Evolutionary conservation across 768 basidiomycete genomes (phyloP).

Genomic region (Lenzites betulinus): DNA sequence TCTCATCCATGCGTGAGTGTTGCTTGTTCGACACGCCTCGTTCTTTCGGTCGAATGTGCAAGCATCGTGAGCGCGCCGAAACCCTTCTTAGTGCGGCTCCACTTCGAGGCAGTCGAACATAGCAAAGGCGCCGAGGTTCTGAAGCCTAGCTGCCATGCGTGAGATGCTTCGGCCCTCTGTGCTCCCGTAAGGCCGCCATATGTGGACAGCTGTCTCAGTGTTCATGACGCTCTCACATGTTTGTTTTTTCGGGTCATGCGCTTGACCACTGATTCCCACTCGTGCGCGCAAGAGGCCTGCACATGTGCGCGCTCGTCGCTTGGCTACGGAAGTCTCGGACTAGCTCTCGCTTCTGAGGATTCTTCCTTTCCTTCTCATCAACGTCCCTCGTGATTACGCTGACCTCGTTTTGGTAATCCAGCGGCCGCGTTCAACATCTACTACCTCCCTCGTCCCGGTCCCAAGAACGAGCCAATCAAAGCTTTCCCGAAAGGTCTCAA

Average conservation of each 20-base stretch:
- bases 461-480: constrained; percentile 22
- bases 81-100: not conserved
- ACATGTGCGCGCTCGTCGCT: not conserved
- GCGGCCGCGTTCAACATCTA: constrained; percentile 26
- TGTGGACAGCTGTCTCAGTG: not conserved
- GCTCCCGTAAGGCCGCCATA: not conserved
- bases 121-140: not conserved
- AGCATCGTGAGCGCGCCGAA: not conserved
- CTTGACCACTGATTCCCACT: not conserved
- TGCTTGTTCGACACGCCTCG: not conserved
- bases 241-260: not conserved
- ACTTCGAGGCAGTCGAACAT: not conserved
- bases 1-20: constrained; percentile 20
- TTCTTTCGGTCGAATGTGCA: not conserved
- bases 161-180: not conserved
- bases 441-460: constrained; percentile 26
- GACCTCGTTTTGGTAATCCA: not conserved
- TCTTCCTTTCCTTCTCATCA: not conserved
- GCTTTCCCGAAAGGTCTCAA: constrained; percentile 30
- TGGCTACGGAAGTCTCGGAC: not conserved
- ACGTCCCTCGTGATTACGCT: not conserved
- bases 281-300: not conserved
- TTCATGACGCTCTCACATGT: not conserved
- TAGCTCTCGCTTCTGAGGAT: not conserved
- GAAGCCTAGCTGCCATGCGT: not conserved